Evolutionary conservation across 2,329 filamentous ascomycete species (phyloP).

Genomic region (Trichoderma endophyticum): DNA sequence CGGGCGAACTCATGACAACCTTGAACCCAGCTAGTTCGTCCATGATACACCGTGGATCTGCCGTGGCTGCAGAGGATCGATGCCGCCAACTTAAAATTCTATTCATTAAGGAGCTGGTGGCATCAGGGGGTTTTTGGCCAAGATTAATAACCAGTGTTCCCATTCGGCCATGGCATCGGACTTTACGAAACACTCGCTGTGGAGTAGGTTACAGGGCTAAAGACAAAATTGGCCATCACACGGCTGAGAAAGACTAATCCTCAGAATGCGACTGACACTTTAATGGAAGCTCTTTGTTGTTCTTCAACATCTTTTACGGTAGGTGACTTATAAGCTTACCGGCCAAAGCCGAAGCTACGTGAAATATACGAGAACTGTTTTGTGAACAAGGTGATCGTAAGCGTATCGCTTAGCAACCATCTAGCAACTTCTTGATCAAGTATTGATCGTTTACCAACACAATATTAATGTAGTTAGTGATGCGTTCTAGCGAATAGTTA

Average conservation of each 20-base stretch:
- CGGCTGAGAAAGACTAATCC: neutral
- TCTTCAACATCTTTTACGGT: neutral
- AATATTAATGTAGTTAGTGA: neutral
- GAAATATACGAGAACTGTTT: neutral
- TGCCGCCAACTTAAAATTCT: neutral
- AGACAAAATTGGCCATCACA: neutral
- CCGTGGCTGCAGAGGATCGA: neutral
- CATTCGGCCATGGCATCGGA: neutral
- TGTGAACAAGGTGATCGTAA: neutral
- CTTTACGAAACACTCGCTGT: neutral
- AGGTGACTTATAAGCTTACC: neutral
- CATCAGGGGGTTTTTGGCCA: neutral
- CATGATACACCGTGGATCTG: neutral
- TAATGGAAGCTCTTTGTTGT: neutral
- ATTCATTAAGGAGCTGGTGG: neutral
- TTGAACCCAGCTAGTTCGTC: neutral
- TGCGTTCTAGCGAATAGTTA: neutral
- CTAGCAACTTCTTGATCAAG: neutral
- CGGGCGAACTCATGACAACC: neutral
- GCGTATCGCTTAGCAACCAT: neutral
- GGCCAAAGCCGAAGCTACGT: neutral
- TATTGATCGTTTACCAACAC: too few species aligned
- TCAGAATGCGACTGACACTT: neutral
- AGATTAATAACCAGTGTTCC: neutral
- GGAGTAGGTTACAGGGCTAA: neutral